Evolutionary conservation across 768 basidiomycete species (phyloP).

Genomic region (Suillus occidentalis): DNA sequence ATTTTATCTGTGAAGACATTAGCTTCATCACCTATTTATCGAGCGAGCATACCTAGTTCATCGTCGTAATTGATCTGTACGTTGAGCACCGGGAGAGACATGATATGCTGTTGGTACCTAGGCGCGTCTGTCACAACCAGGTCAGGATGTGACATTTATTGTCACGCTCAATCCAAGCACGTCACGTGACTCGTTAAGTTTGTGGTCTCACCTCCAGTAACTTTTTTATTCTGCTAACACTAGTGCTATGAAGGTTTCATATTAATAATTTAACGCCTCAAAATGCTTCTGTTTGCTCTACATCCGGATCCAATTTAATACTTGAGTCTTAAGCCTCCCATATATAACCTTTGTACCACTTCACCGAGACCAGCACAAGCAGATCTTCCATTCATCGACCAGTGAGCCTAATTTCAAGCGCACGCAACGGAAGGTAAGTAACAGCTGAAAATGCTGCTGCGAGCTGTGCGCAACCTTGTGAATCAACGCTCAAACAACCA

Average conservation of each 20-base stretch:
- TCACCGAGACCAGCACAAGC: no score
- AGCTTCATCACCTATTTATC: background rate
- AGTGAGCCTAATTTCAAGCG: constrained; percentile 46
- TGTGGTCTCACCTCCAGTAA: no score
- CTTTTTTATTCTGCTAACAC: no score
- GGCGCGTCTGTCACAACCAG: constrained; percentile 30
- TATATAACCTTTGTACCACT: background rate
- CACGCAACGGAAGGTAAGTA: constrained; percentile 47
- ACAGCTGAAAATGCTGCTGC: constrained; percentile 47
- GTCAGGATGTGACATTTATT: background rate
- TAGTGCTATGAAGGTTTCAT: no score
- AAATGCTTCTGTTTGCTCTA: background rate
- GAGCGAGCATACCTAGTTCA: constrained; percentile 57
- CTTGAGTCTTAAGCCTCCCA: no score
- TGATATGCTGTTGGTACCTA: constrained; percentile 47
- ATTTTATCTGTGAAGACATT: constrained; percentile 55
- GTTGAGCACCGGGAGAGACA: constrained; percentile 66
- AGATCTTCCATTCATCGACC: constrained; percentile 30
- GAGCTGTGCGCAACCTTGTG: constrained; percentile 29
- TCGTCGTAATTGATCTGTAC: constrained; percentile 65
- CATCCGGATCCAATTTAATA: background rate
- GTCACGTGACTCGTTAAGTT: background rate
- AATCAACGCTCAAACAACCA: background rate
- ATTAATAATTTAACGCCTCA: background rate
- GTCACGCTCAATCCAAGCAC: background rate